Evolutionary conservation across 371 early-diverging fungal genomes (phyloP), one percentile per base, ranked within the genome.

Genomic region (Synchytrium microbalum): DNA sequence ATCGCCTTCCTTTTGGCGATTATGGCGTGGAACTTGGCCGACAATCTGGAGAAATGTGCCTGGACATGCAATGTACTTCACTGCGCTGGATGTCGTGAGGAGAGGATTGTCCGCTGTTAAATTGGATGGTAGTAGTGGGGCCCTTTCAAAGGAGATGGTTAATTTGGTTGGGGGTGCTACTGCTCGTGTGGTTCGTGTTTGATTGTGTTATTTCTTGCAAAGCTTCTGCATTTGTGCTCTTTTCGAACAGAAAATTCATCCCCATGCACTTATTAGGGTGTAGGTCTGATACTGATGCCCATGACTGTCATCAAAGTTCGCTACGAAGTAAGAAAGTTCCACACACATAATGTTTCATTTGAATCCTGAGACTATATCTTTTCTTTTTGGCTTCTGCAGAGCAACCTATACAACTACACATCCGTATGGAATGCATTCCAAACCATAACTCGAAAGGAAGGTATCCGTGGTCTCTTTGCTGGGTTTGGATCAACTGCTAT

Each of bases 271-370:
- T 60, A 14, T 13, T 14, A 60, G 64, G 64, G 85, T 2, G 90
- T 90, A 10, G 96, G 95, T 0, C 85, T 92, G 59, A 67, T 93
- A 0, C 82, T 95, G 83, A 97, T 95, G 96, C 97, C 97, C 0
- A 81, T 92, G 2, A 89, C 95, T 2, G 90, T 96, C 32, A 80
- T 95, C 64, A 97, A 97, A 79, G 89, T 92, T 32, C 81, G 93
- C 59, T 94, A 84, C 65, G 97, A 96, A 82, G 90, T 26, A 31
- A 61, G 56, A 3, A 55, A 52, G 52, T 69, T 14, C 10, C 54
- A 23, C 54, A 28, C 19, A 30, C 31, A 13, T 25, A 26, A 19
- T 29, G 31, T 30, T n/a, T 28, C 1, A 53, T 46, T 53, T 26
- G 29, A 63, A 8, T 38, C 55, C 56, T 63, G 54, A 19, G 27